Evolutionary conservation across 2,329 filamentous ascomycete species (phyloP).

Genomic region (Xylaria sp.): DNA sequence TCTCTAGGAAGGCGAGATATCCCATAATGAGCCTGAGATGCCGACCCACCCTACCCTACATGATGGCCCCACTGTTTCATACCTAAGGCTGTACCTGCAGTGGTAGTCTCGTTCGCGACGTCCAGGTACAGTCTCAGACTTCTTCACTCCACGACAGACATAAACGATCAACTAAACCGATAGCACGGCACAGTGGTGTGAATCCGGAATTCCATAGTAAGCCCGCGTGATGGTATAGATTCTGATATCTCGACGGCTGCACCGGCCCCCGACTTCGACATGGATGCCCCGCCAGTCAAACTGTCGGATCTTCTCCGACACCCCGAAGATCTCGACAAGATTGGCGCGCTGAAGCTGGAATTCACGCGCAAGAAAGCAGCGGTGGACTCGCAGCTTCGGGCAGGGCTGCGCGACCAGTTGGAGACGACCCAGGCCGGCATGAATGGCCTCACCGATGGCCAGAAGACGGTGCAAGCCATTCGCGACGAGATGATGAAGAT

Average conservation of each 20-base stretch:
- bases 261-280: slow-evolving; percentile 52
- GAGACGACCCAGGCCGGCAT: slow-evolving; percentile 95
- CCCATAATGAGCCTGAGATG: too few relatives aligned
- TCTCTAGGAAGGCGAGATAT: too few relatives aligned
- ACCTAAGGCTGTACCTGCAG: too few relatives aligned
- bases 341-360: slow-evolving; percentile 87
- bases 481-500: slow-evolving; percentile 99
- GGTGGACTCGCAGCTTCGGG: slow-evolving; percentile 89
- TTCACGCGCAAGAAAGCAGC: slow-evolving; percentile 94
- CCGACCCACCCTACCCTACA: too few relatives aligned
- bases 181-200: neutral
- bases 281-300: slow-evolving; percentile 78
- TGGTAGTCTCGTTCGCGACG: neutral
- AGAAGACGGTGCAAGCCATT: slow-evolving; percentile 90
- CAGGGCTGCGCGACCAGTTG: slow-evolving; percentile 89
- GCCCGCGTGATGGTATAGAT: slow-evolving; percentile 46
- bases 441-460: slow-evolving; percentile 86
- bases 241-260: slow-evolving; percentile 41
- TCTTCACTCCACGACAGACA: slow-evolving; percentile 10
- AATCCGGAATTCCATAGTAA: neutral
- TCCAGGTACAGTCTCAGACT: neutral
- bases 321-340: slow-evolving; percentile 97
- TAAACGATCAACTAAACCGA: neutral
- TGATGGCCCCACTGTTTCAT: neutral
- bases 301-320: slow-evolving; percentile 93